phyloP scores from a whole-genome alignment of 208 protist species.

The Porcisia deanei region DNA sequence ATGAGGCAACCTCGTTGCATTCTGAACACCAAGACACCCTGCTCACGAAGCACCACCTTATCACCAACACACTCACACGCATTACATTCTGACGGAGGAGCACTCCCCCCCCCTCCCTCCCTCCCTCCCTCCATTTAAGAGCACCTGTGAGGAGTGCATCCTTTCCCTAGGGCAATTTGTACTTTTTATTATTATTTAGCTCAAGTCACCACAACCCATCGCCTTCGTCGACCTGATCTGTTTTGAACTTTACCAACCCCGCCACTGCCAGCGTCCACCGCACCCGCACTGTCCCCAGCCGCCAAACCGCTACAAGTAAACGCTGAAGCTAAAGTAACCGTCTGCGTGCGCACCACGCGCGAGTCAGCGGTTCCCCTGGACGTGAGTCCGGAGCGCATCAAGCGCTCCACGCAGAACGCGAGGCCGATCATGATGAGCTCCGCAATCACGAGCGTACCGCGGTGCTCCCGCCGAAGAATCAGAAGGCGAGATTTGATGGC shows the following conservation, averaged over 20 bases:
- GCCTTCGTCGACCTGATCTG: constrained; percentile 14
- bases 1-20: too few relatives aligned
- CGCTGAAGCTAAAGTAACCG: neutral
- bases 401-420: constrained; percentile 19
- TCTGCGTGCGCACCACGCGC: neutral
- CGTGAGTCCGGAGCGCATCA: constrained; percentile 9
- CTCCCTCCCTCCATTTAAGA: too few relatives aligned
- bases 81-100: too few relatives aligned
- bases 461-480: constrained; percentile 11
- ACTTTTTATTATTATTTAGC: neutral
- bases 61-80: too few relatives aligned
- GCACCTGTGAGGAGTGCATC: too few relatives aligned
- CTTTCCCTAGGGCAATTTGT: neutral
- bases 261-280: neutral
- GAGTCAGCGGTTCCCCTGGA: neutral
- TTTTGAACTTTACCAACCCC: constrained; percentile 11
- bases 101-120: too few relatives aligned
- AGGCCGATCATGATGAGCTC: constrained; percentile 30
- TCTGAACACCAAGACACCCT: too few relatives aligned
- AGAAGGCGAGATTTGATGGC: constrained; percentile 26
- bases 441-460: constrained; percentile 21
- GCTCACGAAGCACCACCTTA: too few relatives aligned
- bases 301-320: neutral
- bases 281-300: neutral
- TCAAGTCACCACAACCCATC: neutral